phyloP scores from a whole-genome alignment of 805 yeast genomes.

The Saturnispora hagleri region DNA sequence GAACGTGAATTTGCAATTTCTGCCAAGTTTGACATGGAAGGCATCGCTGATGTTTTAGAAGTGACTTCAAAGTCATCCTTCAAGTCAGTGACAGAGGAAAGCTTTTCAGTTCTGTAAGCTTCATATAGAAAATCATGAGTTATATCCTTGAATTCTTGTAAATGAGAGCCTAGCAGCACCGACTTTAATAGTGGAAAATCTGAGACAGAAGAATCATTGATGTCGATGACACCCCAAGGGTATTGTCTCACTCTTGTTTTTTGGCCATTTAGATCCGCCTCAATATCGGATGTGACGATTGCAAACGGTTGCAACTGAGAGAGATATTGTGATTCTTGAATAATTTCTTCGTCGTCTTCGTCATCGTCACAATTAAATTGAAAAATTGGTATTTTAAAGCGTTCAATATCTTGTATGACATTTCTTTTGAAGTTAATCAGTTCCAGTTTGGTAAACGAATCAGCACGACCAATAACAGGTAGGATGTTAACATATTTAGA shows the following conservation, averaged over 20 bases:
- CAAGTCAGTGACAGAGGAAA: conserved; percentile 44
- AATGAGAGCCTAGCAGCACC: conserved; percentile 49
- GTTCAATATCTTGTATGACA: conserved; percentile 53
- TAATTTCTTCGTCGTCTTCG: conserved; percentile 52
- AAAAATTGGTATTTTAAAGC: conserved; percentile 62
- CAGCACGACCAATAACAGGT: conserved; percentile 65
- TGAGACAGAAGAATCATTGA: conserved; percentile 40
- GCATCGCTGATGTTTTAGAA: conserved; percentile 25
- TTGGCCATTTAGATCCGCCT: conserved; percentile 41
- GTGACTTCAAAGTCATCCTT: conserved; percentile 5
- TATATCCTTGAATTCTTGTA: conserved; percentile 56
- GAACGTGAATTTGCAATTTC: conserved; percentile 34
- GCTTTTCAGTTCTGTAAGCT: conserved; percentile 54
- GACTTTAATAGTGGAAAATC: conserved; percentile 48
- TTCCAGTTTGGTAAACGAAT: conserved; percentile 57
- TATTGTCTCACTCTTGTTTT: conserved; percentile 52
- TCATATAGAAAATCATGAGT: conserved; percentile 59
- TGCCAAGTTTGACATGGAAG: conserved; percentile 57
- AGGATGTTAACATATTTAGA: conserved; percentile 66
- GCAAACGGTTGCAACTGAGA: conserved; percentile 70
- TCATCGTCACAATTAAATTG: conserved; percentile 67
- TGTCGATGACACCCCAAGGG: conserved; percentile 68
- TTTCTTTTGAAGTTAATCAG: conserved; percentile 49
- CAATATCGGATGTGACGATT: conserved; percentile 54
- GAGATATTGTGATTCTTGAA: conserved; percentile 57